Conservation (phyloP, 495 filamentous ascomycete genomes). For the Bombardia bombarda region DNA sequence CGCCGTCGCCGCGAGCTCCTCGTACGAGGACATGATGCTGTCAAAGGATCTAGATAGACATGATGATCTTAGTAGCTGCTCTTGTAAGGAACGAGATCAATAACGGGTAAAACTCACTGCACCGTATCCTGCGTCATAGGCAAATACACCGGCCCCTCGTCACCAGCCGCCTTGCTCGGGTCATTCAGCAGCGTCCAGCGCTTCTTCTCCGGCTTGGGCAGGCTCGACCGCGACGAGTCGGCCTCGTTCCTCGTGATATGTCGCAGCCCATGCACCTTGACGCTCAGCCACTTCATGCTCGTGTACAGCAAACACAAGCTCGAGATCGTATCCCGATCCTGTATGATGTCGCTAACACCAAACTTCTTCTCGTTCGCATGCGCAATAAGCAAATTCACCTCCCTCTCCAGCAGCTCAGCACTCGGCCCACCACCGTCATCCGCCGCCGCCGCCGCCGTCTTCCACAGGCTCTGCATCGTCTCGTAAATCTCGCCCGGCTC, state of each 20-base stretch:
- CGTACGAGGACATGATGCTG: conserved; percentile 69
- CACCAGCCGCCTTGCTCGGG: conserved; percentile 35
- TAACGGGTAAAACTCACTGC: conserved; percentile 36
- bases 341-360: conserved; percentile 73
- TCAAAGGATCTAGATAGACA: conserved; percentile 66
- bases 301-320: conserved; percentile 83
- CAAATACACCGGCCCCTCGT: conserved; percentile 61
- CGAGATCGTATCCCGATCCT: conserved; percentile 76
- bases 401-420: conserved; percentile 46
- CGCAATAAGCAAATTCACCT: conserved; percentile 58
- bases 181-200: conserved; percentile 78
- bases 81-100: background rate
- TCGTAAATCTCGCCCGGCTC: conserved; percentile 61
- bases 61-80: conserved; percentile 14
- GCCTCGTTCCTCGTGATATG: conserved; percentile 55
- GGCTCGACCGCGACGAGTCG: conserved; percentile 39
- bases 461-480: conserved; percentile 56
- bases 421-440: conserved; percentile 6
- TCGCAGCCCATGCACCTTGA: conserved; percentile 66
- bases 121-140: conserved; percentile 85
- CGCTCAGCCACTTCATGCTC: conserved; percentile 96
- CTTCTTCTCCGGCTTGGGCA: conserved; percentile 45
- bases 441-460: conserved; percentile 23
- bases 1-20: conserved; percentile 63
- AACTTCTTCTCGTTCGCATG: conserved; percentile 56